Evolutionary conservation across 768 basidiomycete species (phyloP), one percentile per base, ranked within the genome.

Genomic region (Leccinum boreale): DNA sequence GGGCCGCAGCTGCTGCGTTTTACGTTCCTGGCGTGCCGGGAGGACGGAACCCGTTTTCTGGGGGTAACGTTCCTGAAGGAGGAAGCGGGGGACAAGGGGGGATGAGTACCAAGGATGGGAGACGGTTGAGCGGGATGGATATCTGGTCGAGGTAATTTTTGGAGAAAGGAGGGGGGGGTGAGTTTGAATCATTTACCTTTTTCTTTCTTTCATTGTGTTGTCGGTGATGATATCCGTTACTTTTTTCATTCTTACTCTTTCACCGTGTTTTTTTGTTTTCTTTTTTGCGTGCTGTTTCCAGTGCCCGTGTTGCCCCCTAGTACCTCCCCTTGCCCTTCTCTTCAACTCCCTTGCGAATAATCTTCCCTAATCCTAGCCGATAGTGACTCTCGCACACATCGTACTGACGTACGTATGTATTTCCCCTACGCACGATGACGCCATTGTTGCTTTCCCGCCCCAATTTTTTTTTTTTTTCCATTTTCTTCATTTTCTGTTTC

Each of bases 111-210:
- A 86, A 86, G 74, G 86, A 89, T 58, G 70, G 70, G 36, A 76
- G 86, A 70, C 79, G 86, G 68, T 73, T 81, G 58, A 85, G 81
- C 58, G 83, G 82, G 57, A 84, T 87, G 80, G 89, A 91, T 70
- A 70, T 82, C 53, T 92, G 89, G 89, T 83, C 85, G 62, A 83
- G 89, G 79, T 90, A 77, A 85, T 58, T 46, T 42, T 42, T 5
- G 39, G 39, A 19, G 39, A 42, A 36, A 36, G 36, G 33, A 33
- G 33, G 36, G 35, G 36, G 35, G 39, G 39, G 39, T n/a, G 39
- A 42, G 39, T 42, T 42, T 42, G 39, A 42, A 42, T 19, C 39
- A 42, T 42, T 42, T 7, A 42, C 39, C 39, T 42, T 42, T 36
- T 31, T 39, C 36, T 9, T 39, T n/a, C 36, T n/a, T 39, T 15